phyloP scores from a whole-genome alignment of 805 yeast species.

The Saturnispora saitoi region DNA sequence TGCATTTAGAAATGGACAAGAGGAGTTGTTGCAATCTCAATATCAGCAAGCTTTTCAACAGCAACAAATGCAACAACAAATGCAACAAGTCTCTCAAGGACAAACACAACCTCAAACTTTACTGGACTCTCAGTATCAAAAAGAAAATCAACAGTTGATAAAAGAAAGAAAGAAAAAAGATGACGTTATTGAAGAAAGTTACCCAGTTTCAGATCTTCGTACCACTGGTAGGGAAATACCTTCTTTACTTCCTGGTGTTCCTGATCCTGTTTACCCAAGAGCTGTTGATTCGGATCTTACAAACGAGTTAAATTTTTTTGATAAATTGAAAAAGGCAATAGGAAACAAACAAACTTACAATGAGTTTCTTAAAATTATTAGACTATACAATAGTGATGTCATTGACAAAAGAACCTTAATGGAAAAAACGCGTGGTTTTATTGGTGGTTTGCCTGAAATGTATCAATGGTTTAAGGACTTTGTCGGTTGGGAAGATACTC shows the following conservation, averaged over 20 bases:
- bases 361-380: conserved; percentile 83
- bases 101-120: conserved; percentile 11
- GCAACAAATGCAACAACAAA: conserved; percentile 10
- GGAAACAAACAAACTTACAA: conserved; percentile 85
- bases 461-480: conserved; percentile 87
- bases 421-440: conserved; percentile 73
- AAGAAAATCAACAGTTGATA: conserved; percentile 11
- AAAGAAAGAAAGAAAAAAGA: conserved; percentile 26
- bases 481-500: conserved; percentile 81
- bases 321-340: conserved; percentile 79
- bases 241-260: conserved; percentile 73
- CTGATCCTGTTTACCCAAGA: conserved; percentile 67
- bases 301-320: conserved; percentile 87
- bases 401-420: conserved; percentile 77
- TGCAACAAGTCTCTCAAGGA: neutral
- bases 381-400: conserved; percentile 82
- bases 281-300: conserved; percentile 51
- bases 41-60: conserved; percentile 11
- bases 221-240: conserved; percentile 36
- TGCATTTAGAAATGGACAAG: conserved; percentile 14
- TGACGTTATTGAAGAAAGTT: conserved; percentile 17
- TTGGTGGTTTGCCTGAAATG: conserved; percentile 73
- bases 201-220: conserved; percentile 39
- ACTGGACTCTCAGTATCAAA: conserved; percentile 1
- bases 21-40: conserved; percentile 10